A percentile compares a stretch with the other conserved stretches of the same genome.
Conservation (phyloP, 495 filamentous ascomycete species). For the Platismatia glauca region DNA sequence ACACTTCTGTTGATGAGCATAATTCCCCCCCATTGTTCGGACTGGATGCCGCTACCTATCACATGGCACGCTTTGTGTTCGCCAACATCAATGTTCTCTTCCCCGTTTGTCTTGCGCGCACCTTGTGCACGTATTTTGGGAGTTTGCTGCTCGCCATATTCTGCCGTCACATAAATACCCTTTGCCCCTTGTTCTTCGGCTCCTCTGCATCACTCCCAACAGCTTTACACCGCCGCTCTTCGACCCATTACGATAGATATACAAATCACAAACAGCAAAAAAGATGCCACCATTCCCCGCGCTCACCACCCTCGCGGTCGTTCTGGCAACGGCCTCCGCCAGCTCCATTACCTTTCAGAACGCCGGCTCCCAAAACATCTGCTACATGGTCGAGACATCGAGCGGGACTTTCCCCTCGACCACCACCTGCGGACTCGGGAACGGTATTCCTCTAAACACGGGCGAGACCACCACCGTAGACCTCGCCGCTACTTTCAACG, state of each 20-base stretch:
- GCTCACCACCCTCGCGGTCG: not conserved
- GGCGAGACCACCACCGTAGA: conserved; percentile 11
- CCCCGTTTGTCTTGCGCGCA: not conserved
- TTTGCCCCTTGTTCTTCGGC: not conserved
- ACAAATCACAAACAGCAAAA: not conserved
- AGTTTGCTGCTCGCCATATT: too few relatives aligned
- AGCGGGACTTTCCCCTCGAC: conserved; percentile 12
- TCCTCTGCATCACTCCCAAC: not conserved
- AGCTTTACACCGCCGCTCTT: not conserved
- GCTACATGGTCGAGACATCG: conserved; percentile 16
- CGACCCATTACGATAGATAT: not conserved
- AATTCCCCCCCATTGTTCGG: too few relatives aligned
- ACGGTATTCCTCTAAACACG: not conserved
- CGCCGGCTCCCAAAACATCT: conserved; percentile 2
- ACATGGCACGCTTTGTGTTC: not conserved
- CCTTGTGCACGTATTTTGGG: too few relatives aligned
- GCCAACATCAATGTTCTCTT: not conserved
- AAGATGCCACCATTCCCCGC: not conserved
- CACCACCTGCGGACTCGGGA: not conserved
- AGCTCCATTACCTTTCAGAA: conserved; percentile 13
- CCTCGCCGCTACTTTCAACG: conserved; percentile 9
- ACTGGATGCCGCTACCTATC: not conserved
- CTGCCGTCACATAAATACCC: not conserved
- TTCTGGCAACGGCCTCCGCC: not conserved
- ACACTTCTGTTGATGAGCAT: too few relatives aligned